These are phyloP conservation scores for Clonostachys byssicola DNA, from an alignment of 2,329 filamentous ascomycete genomes.

Conservation along the genomic window DNA sequence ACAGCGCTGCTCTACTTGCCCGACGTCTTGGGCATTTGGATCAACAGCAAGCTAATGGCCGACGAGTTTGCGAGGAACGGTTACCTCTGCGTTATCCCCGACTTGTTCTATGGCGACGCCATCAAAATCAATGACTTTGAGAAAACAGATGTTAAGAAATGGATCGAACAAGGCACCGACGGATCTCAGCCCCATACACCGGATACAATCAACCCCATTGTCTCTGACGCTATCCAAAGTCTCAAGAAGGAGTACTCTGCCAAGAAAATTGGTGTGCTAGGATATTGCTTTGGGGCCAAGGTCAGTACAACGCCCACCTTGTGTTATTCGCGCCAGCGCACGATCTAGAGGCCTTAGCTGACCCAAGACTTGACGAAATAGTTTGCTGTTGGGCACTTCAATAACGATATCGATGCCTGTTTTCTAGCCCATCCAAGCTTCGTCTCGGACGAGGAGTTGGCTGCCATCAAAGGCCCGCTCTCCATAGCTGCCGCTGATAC, in stretches of 20 bases:
- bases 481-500: slow-evolving; percentile 63
- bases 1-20: slow-evolving; percentile 18
- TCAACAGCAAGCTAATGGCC: slow-evolving; percentile 28
- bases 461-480: slow-evolving; percentile 60
- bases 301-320: slow-evolving; percentile 19
- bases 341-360: neutral
- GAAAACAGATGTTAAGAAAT: slow-evolving; percentile 18
- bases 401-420: slow-evolving; percentile 62
- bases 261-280: slow-evolving; percentile 59
- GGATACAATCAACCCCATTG: slow-evolving; percentile 19
- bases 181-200: slow-evolving; percentile 19
- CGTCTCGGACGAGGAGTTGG: slow-evolving; percentile 62
- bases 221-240: slow-evolving; percentile 36
- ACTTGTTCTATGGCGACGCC: slow-evolving; percentile 24
- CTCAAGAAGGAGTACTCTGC: slow-evolving; percentile 44
- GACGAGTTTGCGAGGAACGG: slow-evolving; percentile 25
- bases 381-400: slow-evolving; percentile 63
- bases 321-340: slow-evolving; percentile 5
- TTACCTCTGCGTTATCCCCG: slow-evolving; percentile 21
- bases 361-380: slow-evolving; percentile 19
- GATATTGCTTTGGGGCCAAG: slow-evolving; percentile 76
- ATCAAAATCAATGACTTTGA: slow-evolving; percentile 38
- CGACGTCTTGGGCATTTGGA: slow-evolving; percentile 42
- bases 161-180: slow-evolving; percentile 28
- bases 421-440: slow-evolving; percentile 77